Conservation (phyloP, 352 stramenopile genomes). For the Phytophthora parvispora region DNA sequence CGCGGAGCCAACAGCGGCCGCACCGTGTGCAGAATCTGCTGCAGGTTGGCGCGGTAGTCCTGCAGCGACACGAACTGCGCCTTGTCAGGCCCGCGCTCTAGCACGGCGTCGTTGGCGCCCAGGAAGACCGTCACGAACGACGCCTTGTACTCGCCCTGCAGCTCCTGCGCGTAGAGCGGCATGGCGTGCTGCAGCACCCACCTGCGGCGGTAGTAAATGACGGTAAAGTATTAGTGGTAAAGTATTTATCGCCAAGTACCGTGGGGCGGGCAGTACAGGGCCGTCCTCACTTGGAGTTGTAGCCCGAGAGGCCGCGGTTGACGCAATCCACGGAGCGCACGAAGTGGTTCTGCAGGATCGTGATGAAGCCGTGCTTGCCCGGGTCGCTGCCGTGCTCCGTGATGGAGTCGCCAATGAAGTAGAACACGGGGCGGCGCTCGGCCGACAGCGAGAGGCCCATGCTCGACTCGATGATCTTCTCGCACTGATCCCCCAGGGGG, state of each 20-base stretch:
- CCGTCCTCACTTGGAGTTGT: constrained; percentile 56
- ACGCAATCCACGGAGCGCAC: constrained; percentile 63
- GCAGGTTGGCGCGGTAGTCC: constrained; percentile 56
- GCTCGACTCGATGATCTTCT: constrained; percentile 3
- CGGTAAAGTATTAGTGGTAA: not conserved
- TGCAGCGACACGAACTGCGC: constrained; percentile 59
- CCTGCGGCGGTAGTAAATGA: constrained; percentile 5
- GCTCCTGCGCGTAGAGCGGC: constrained; percentile 44
- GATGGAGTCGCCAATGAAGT: constrained; percentile 76
- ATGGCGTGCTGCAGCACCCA: constrained; percentile 47
- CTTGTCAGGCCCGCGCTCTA: constrained; percentile 40
- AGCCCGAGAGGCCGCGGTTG: constrained; percentile 66
- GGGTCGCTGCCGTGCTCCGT: constrained; percentile 54
- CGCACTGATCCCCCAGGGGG: constrained; percentile 2
- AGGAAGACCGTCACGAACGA: constrained; percentile 64
- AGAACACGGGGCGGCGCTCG: constrained; percentile 47
- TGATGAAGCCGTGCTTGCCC: constrained; percentile 52
- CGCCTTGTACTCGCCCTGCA: constrained; percentile 38
- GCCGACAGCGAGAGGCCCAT: constrained; percentile 33
- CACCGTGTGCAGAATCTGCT: constrained; percentile 38
- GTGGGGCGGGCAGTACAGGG: not conserved
- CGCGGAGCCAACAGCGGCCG: constrained; percentile 25
- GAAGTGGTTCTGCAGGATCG: constrained; percentile 56
- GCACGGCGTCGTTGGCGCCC: constrained; percentile 71
- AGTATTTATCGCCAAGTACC: too few species aligned